These are phyloP conservation scores for Trypanosoma mega DNA, from an alignment of 208 protist species.

Conservation along the genomic window DNA sequence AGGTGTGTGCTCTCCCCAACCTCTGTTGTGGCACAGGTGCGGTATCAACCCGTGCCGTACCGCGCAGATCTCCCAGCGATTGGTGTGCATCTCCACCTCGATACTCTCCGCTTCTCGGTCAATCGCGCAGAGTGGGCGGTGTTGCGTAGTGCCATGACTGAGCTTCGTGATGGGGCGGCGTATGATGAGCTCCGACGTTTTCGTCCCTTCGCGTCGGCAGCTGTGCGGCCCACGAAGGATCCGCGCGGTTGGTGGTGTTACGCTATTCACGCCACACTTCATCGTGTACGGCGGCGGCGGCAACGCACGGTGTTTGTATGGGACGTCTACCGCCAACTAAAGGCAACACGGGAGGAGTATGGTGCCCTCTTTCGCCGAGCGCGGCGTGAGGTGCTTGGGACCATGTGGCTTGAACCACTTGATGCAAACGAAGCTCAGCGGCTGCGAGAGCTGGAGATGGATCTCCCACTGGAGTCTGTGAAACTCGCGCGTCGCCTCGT, in stretches of 20 bases:
- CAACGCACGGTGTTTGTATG: constrained; percentile 43
- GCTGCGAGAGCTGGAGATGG: constrained; percentile 40
- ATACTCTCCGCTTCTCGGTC: constrained; percentile 20
- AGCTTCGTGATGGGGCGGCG: constrained; percentile 26
- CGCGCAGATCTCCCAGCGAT: constrained; percentile 28
- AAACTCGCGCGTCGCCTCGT: constrained; percentile 53
- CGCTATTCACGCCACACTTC: constrained; percentile 41
- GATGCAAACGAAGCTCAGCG: constrained; percentile 31
- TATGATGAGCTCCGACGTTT: constrained; percentile 36
- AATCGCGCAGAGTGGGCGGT: constrained; percentile 18
- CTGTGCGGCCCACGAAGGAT: constrained; percentile 28
- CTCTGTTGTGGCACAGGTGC: constrained; percentile 28
- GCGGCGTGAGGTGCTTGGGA: constrained; percentile 20
- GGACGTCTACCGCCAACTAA: constrained; percentile 38
- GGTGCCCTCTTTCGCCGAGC: constrained; percentile 41
- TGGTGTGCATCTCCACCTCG: constrained; percentile 24
- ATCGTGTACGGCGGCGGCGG: constrained; percentile 31
- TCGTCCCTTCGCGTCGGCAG: constrained; percentile 20
- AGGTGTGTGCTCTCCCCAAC: too few relatives aligned
- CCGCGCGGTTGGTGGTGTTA: constrained; percentile 69
- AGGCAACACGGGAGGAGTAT: constrained; percentile 47
- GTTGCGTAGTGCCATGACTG: constrained; percentile 30
- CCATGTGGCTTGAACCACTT: constrained; percentile 43
- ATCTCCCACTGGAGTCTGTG: constrained; percentile 58
- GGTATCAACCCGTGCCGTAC: constrained; percentile 51